Conservation (phyloP, 805 yeast genomes). For the Ascoidea asiatica region DNA sequence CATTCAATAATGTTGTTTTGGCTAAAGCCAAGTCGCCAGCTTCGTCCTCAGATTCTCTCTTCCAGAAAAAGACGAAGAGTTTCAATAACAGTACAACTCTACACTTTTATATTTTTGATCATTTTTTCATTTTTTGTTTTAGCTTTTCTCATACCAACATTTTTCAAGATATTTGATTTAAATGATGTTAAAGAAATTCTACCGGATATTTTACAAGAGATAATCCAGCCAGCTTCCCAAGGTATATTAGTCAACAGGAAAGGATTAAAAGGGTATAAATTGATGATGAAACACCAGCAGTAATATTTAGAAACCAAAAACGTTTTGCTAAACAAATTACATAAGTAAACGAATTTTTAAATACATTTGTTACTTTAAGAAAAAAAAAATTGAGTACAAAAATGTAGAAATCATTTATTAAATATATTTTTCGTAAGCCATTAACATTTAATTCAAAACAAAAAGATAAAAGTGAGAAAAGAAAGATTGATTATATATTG, state of each 20-base stretch:
- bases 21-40: slow-evolving; percentile 38
- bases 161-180: background rate
- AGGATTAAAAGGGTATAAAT: background rate
- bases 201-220: background rate
- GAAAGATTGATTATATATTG: no score
- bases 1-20: slow-evolving; percentile 49
- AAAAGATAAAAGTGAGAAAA: no score
- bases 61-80: slow-evolving; percentile 25
- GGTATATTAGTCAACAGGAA: background rate
- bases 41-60: slow-evolving; percentile 32
- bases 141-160: background rate
- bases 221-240: background rate
- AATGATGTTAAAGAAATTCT: background rate
- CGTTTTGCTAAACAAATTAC: no score
- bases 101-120: background rate
- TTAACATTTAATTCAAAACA: no score
- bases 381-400: no score
- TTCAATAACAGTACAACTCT: background rate
- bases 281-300: background rate
- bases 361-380: no score
- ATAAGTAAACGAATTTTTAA: no score
- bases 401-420: no score
- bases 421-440: no score
- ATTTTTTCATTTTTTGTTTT: background rate
- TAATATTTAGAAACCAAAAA: no score